phyloP scores from a whole-genome alignment of 2,329 filamentous ascomycete genomes.

The Colletotrichum acutatum region DNA sequence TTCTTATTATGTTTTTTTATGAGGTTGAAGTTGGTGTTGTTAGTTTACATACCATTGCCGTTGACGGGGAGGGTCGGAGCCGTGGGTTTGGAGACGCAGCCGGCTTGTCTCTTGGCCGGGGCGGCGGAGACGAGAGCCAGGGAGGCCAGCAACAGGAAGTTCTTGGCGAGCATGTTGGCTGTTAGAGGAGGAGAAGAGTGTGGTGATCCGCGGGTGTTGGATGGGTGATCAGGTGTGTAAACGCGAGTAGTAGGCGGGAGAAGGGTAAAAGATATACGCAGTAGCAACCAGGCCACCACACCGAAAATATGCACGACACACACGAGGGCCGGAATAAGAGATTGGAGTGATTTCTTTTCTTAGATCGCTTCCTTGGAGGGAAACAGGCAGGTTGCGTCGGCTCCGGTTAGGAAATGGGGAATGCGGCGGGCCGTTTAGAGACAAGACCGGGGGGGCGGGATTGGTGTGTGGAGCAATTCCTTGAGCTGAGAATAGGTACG shows the following conservation, averaged over 20 bases:
- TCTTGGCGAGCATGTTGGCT: conserved; percentile 42
- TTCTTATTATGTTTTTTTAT: too few relatives aligned
- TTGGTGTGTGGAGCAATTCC: conserved; percentile 15
- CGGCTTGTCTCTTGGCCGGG: conserved; percentile 38
- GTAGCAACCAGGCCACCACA: conserved; percentile 17
- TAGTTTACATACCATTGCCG: conserved; percentile 47
- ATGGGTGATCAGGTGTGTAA: neutral
- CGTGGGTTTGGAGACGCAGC: conserved; percentile 36
- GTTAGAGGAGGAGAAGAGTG: neutral
- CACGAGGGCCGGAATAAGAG: neutral
- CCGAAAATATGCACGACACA: neutral
- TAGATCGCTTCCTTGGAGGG: conserved; percentile 22
- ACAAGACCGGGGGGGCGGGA: neutral
- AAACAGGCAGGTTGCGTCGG: neutral
- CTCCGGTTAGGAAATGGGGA: neutral
- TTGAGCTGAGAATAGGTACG: conserved; percentile 31
- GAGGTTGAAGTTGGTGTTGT: conserved; percentile 20
- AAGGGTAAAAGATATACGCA: conserved; percentile 25
- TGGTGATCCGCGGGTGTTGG: conserved; percentile 10
- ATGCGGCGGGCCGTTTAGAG: conserved; percentile 26
- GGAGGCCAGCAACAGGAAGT: conserved; percentile 46
- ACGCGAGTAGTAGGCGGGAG: neutral
- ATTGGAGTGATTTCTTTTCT: conserved; percentile 19
- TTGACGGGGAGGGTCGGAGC: conserved; percentile 52
- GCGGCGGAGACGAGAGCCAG: conserved; percentile 46